A percentile compares a stretch with the other conserved stretches of the same genome.
Conservation (phyloP, 805 yeast species). For the Scheffersomyces amazonensis region DNA sequence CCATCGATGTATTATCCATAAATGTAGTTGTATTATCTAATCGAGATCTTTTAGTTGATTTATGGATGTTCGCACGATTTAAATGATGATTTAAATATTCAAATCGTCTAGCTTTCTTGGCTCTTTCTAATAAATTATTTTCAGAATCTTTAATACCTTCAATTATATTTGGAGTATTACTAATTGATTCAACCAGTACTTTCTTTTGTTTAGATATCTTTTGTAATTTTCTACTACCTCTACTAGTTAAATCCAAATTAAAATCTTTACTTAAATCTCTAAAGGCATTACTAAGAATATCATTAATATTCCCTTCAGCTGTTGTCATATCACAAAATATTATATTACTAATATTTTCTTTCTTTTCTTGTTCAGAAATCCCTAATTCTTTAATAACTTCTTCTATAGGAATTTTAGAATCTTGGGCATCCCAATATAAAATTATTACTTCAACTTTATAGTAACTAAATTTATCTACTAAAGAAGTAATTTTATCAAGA, state of each 20-base stretch:
- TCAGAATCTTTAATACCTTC: slow-evolving; percentile 16
- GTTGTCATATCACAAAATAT: slow-evolving; percentile 32
- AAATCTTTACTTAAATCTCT: slow-evolving; percentile 18
- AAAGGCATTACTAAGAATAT: slow-evolving; percentile 20
- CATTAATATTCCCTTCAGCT: slow-evolving; percentile 21
- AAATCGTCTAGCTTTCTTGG: slow-evolving; percentile 24
- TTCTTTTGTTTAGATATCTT: neutral
- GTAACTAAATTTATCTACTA: slow-evolving; percentile 31
- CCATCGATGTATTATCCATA: slow-evolving; percentile 9
- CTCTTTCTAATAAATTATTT: slow-evolving; percentile 20
- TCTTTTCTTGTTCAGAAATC: slow-evolving; percentile 7
- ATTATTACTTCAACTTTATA: slow-evolving; percentile 40
- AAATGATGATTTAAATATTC: slow-evolving; percentile 32
- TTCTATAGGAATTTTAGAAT: slow-evolving; percentile 11
- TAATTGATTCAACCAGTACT: neutral
- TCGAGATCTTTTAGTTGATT: neutral
- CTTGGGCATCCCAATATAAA: slow-evolving; percentile 39
- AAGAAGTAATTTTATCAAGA: slow-evolving; percentile 31
- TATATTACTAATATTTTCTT: slow-evolving; percentile 17
- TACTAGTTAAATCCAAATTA: slow-evolving; percentile 23
- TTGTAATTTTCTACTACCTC: slow-evolving; percentile 21
- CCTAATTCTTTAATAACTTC: slow-evolving; percentile 15
- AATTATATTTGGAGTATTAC: neutral
- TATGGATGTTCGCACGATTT: slow-evolving; percentile 5
- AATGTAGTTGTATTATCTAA: slow-evolving; percentile 16